Conservation (phyloP, 257 asterid species). For the Rhazya stricta region DNA sequence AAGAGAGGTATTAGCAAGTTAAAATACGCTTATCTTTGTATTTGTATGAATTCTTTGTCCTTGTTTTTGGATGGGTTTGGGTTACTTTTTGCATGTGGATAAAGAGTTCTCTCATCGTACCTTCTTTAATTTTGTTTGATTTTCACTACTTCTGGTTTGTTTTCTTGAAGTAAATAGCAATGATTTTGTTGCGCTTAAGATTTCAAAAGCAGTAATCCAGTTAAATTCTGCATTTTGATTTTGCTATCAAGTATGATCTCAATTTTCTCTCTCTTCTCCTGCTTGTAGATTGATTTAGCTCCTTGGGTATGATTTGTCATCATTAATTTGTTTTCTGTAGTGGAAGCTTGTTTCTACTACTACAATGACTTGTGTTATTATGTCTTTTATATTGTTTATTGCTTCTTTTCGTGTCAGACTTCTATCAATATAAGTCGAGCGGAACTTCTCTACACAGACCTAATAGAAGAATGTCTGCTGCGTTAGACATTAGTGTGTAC, state of each 20-base stretch:
- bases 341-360: neutral
- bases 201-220: neutral
- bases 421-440: neutral
- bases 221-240: neutral
- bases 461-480: neutral
- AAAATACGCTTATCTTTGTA: neutral
- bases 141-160: neutral
- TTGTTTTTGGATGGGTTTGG: neutral
- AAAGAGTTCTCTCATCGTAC: neutral
- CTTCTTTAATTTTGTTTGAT: neutral
- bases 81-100: neutral
- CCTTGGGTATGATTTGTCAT: neutral
- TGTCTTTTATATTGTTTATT: neutral
- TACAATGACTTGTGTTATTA: neutral
- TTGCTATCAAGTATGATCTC: neutral
- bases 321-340: neutral
- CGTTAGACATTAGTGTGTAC: neutral
- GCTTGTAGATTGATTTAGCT: neutral
- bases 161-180: neutral
- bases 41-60: neutral
- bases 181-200: neutral
- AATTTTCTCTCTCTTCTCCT: neutral
- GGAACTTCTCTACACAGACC: neutral
- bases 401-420: neutral
- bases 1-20: conserved; percentile 46